Conservation (phyloP, 306 rosid genomes). For the Quercus dentata region DNA sequence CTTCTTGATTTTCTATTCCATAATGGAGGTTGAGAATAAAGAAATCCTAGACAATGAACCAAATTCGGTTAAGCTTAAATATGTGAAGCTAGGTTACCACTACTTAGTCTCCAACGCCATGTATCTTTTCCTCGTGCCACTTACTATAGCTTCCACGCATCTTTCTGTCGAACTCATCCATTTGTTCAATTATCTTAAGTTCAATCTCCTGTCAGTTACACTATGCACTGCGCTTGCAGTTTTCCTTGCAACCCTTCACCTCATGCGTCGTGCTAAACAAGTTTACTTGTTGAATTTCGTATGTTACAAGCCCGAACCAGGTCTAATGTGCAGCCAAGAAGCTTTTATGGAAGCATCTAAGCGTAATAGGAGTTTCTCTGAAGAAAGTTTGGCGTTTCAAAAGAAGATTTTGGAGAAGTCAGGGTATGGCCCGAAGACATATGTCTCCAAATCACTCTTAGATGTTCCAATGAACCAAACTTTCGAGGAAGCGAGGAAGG, state of each 20-base stretch:
- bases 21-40: not conserved
- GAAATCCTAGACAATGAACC: not conserved
- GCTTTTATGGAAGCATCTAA: not conserved
- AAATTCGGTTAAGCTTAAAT: not conserved
- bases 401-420: slow-evolving; percentile 1
- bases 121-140: not conserved
- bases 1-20: not conserved
- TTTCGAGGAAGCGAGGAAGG: not conserved
- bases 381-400: not conserved
- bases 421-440: not conserved
- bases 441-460: not conserved
- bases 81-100: not conserved
- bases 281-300: not conserved
- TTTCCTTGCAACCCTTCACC: not conserved
- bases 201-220: not conserved
- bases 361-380: not conserved
- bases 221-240: not conserved
- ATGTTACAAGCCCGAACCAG: not conserved
- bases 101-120: not conserved
- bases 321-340: not conserved
- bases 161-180: not conserved
- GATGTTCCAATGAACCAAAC: not conserved
- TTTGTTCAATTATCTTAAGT: not conserved
- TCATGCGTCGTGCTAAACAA: not conserved
- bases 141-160: not conserved